Percentiles rank a stretch among this genome's conserved stretches.
These are phyloP conservation scores for Pestalotiopsis sp. DNA, from an alignment of 2,329 filamentous ascomycete species.

Conservation along the genomic window DNA sequence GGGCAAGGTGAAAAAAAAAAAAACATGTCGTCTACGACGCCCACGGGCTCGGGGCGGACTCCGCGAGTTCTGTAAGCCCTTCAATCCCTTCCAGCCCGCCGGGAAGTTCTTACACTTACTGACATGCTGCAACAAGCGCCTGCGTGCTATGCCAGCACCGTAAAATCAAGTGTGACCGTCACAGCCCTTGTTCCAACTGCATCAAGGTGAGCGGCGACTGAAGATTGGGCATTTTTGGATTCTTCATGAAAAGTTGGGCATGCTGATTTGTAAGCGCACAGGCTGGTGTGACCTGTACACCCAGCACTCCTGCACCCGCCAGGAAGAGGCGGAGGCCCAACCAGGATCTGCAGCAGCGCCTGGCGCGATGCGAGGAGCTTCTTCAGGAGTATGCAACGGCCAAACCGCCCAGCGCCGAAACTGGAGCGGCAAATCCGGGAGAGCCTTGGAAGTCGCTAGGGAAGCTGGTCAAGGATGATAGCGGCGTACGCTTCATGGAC, in stretches of 20 bases:
- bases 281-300: slow-evolving; percentile 60
- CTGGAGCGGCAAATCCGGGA: slow-evolving; percentile 25
- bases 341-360: slow-evolving; percentile 60
- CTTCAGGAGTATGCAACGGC: slow-evolving; percentile 55
- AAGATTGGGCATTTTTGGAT: not conserved
- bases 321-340: slow-evolving; percentile 60
- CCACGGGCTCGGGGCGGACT: slow-evolving; percentile 20
- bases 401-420: slow-evolving; percentile 22
- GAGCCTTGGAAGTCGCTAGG: slow-evolving; percentile 46
- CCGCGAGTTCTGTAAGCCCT: slow-evolving; percentile 26
- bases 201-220: slow-evolving; percentile 46
- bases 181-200: slow-evolving; percentile 60
- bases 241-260: not conserved
- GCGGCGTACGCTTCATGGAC: slow-evolving; percentile 55
- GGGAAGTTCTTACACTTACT: not conserved
- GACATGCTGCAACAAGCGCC: slow-evolving; percentile 25
- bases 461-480: slow-evolving; percentile 58
- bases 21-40: slow-evolving; percentile 23
- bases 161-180: slow-evolving; percentile 64
- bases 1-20: not conserved
- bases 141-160: slow-evolving; percentile 61
- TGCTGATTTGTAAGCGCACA: slow-evolving; percentile 24
- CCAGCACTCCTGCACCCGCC: slow-evolving; percentile 59
- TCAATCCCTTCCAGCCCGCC: not conserved
- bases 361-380: slow-evolving; percentile 59